Base-by-base conservation (phyloP, 2,329 filamentous ascomycete species). In the Lasiodiplodia sp. region DNA sequence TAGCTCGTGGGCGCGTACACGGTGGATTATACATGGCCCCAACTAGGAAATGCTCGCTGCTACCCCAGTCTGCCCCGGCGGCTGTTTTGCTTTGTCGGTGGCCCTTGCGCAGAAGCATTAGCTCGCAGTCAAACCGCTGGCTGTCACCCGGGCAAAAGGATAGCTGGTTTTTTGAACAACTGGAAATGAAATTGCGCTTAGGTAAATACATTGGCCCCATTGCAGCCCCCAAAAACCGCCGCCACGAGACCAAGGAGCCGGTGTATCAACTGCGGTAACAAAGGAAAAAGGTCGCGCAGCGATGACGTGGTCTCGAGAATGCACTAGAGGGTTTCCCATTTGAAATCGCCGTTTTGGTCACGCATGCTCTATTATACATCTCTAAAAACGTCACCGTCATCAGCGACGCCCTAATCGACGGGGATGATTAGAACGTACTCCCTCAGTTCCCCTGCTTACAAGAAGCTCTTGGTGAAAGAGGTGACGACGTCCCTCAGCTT, bases 381-480 rank as follows among this genome's bases (percentile, higher is more conserved):
- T 68, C 55, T 68, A 63, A 64, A 56, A 68, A 68, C 66, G 56
- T 62, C 66, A 64, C 66, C 57, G 21, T 62, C 57, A 68, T 68
- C 66, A 68, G 66, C 66, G 53, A 56, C 57, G 57, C 53, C 55
- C 66, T 64, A 68, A 64, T 63, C 66, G 38, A 47, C 28, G 31
- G 34, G 58, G 51, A 38, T 49, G 66, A 51, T 64, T 64, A 68
- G 66, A 68, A 68, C 57, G 51, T 68, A 68, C 57, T 63, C 58
- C 66, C 58, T 68, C 44, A 28, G 25, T 63, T 31, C 58, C 51
- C 49, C 57, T n/a, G 49, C 75, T 72, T 84, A 84, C 75, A 79
- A 78, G 89, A 97, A 98, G 89, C 90, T 93, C 92, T 97, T 96
- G 87, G 93, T 96, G 90, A 97, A 98, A 83, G 79, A 87, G 76